Percentiles rank a stretch among this genome's conserved stretches.
These are phyloP conservation scores for Lachnellula hyalina DNA, from an alignment of 2,329 filamentous ascomycete genomes.

Conservation along the genomic window DNA sequence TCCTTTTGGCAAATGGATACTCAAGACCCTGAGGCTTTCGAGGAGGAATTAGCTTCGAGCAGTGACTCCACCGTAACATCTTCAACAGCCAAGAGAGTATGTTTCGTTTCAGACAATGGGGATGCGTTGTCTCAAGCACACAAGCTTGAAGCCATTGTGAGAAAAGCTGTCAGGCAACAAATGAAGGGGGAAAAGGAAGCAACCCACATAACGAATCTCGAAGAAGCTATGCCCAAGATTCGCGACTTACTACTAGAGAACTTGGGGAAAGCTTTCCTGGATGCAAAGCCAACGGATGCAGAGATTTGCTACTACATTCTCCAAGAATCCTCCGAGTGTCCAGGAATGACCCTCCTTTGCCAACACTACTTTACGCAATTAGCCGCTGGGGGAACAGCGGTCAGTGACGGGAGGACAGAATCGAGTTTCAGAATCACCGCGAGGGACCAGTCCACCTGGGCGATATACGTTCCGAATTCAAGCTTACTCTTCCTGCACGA, in stretches of 20 bases:
- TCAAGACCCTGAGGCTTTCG: not conserved
- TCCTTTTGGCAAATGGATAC: not conserved
- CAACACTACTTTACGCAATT: not conserved
- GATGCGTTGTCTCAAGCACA: not conserved
- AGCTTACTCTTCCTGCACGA: not conserved
- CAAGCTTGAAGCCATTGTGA: not conserved
- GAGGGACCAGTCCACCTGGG: not conserved
- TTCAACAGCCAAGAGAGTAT: not conserved
- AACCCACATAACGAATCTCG: not conserved
- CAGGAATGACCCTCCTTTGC: not conserved
- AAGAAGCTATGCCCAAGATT: not conserved
- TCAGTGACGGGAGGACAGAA: not conserved
- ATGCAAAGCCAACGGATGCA: not conserved
- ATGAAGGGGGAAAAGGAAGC: not conserved
- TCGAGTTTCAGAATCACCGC: not conserved
- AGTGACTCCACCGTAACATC: not conserved
- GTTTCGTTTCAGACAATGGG: not conserved
- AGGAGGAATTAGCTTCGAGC: not conserved
- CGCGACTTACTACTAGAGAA: not conserved
- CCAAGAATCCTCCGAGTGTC: not conserved
- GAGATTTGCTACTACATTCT: not conserved
- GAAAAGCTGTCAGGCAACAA: not conserved
- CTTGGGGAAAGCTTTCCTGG: not conserved
- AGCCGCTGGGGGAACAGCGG: not conserved
- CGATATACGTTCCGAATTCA: not conserved